Percentiles rank a stretch among this genome's conserved stretches.
Evolutionary conservation across 768 basidiomycete genomes (phyloP).

Genomic region (Leccinum longicurvipes): DNA sequence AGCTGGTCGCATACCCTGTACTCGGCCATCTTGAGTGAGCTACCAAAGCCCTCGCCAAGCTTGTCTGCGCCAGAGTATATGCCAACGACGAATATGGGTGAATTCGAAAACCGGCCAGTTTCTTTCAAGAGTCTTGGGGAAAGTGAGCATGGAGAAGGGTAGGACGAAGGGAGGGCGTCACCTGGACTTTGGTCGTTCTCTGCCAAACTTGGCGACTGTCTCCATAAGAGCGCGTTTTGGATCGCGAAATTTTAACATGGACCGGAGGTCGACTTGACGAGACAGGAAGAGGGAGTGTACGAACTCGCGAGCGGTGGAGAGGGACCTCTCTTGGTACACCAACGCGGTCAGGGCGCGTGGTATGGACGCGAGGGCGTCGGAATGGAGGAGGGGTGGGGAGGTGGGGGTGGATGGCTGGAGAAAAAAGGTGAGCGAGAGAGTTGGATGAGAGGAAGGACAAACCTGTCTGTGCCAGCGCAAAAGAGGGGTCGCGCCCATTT

Average conservation of each 20-base stretch:
- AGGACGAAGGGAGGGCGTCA: constrained; percentile 20
- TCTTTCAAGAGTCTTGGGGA: constrained; percentile 75
- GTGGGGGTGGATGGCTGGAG: constrained; percentile 47
- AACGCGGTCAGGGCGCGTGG: constrained; percentile 85
- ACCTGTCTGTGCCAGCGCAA: constrained; percentile 82
- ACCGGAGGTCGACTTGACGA: constrained; percentile 76
- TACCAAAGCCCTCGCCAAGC: constrained; percentile 93
- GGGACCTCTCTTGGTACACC: constrained; percentile 83
- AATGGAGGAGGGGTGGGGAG: constrained; percentile 56
- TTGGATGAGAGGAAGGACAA: constrained; percentile 14
- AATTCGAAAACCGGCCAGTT: constrained; percentile 86
- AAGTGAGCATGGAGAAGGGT: not conserved
- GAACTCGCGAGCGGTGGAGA: constrained; percentile 83
- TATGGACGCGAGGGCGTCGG: constrained; percentile 87
- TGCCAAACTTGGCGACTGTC: constrained; percentile 66
- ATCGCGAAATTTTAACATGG: constrained; percentile 77
- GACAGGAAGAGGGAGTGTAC: constrained; percentile 86
- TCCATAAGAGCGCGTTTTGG: constrained; percentile 75
- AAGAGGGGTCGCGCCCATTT: constrained; percentile 76
- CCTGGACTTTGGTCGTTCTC: constrained; percentile 70
- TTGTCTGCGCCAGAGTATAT: constrained; percentile 81
- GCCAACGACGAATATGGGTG: constrained; percentile 95
- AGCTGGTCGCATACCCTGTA: constrained; percentile 59
- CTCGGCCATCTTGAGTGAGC: constrained; percentile 92
- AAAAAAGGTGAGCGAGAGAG: constrained; percentile 1